Conservation (phyloP, 73 alveolate genomes). For the Blepharisma stoltei region DNA sequence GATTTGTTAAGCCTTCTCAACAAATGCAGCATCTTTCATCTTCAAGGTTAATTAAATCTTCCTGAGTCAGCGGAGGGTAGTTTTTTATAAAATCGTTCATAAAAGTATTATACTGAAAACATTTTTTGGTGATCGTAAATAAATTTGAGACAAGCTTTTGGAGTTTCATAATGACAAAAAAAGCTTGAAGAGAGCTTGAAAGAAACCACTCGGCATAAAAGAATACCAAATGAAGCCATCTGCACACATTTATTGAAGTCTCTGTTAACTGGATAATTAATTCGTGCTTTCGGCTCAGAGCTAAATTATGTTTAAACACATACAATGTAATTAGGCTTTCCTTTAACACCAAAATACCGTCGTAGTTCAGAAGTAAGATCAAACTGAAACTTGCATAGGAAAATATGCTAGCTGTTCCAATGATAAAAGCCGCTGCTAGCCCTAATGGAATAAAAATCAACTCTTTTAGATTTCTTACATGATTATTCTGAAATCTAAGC, state of each 20-base stretch:
- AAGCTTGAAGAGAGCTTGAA: constrained; percentile 1
- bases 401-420: neutral
- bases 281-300: neutral
- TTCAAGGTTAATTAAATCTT: neutral
- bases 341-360: neutral
- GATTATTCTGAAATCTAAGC: neutral
- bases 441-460: neutral
- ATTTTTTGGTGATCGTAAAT: neutral
- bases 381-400: neutral
- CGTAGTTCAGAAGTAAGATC: neutral
- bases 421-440: neutral
- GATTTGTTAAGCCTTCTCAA: neutral
- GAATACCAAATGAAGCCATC: constrained; percentile 7
- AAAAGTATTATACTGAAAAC: neutral
- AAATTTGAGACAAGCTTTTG: neutral
- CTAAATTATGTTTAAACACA: neutral
- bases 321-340: neutral
- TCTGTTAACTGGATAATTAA: neutral
- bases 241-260: neutral
- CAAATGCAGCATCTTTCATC: constrained; percentile 23
- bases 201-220: neutral
- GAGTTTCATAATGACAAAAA: neutral
- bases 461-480: neutral
- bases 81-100: neutral
- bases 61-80: neutral